These are phyloP conservation scores for Pinus taeda DNA, from an alignment of 75 land plant genomes.

Conservation along the genomic window DNA sequence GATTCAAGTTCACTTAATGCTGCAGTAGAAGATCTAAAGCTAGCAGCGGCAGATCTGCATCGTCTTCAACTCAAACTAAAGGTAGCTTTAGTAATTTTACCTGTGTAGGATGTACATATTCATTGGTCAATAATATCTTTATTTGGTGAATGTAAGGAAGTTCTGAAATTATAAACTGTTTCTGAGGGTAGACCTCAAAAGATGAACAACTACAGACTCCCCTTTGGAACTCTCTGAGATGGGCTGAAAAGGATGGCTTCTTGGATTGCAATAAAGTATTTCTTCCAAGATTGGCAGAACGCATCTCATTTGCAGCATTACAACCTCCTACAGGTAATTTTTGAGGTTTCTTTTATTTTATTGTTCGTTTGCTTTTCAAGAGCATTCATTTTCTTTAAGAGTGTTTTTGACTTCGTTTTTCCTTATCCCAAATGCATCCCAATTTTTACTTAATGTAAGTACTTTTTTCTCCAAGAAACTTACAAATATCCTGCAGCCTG, in stretches of 20 bases:
- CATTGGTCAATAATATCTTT: not conserved
- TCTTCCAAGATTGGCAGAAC: constrained; percentile 55
- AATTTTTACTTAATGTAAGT: not conserved
- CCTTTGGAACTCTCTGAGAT: constrained; percentile 45
- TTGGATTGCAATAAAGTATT: constrained; percentile 25
- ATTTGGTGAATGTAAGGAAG: not conserved
- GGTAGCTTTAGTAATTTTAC: constrained; percentile 30
- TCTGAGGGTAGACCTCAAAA: constrained; percentile 43
- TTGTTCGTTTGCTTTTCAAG: not conserved
- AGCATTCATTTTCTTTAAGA: not conserved
- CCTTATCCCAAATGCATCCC: too few relatives aligned
- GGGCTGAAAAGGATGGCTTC: constrained; percentile 66
- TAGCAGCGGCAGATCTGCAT: constrained; percentile 55
- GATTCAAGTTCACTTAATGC: constrained; percentile 19
- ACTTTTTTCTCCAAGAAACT: not conserved
- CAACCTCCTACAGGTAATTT: constrained; percentile 65
- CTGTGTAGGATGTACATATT: not conserved
- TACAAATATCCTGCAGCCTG: not conserved
- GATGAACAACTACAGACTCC: constrained; percentile 73
- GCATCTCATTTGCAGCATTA: constrained; percentile 67
- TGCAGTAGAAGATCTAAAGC: constrained; percentile 37
- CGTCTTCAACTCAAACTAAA: constrained; percentile 78
- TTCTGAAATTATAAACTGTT: constrained; percentile 1
- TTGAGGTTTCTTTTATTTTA: not conserved
- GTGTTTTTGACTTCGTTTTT: too few relatives aligned